These are phyloP conservation scores for Backusella tarrabulga DNA, from an alignment of 192 early-diverging fungal genomes.

Conservation along the genomic window DNA sequence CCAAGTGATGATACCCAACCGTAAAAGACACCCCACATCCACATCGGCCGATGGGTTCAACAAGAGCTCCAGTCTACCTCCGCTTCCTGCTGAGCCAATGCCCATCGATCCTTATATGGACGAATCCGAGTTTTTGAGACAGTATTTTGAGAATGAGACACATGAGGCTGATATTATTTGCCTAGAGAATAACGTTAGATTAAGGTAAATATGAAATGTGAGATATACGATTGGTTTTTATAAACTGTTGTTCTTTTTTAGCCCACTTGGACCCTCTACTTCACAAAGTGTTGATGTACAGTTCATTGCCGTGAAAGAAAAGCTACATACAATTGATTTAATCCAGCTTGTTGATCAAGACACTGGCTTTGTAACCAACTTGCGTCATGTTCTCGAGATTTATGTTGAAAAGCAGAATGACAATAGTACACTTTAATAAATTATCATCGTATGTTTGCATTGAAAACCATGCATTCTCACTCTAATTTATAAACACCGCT, in stretches of 20 bases:
- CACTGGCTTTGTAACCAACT: slow-evolving; percentile 59
- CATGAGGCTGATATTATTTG: slow-evolving; percentile 60
- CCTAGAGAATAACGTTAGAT: slow-evolving; percentile 56
- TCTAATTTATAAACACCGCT: background rate
- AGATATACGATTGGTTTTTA: too few species aligned
- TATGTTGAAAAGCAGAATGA: slow-evolving; percentile 28
- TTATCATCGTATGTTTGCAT: background rate
- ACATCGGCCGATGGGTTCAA: background rate
- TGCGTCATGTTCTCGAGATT: slow-evolving; percentile 45
- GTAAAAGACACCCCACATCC: slow-evolving; percentile 41
- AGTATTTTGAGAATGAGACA: slow-evolving; percentile 55
- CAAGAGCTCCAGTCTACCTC: slow-evolving; percentile 32
- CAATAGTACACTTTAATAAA: background rate
- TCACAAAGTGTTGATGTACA: slow-evolving; percentile 55
- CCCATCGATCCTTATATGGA: slow-evolving; percentile 60
- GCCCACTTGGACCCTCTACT: slow-evolving; percentile 52
- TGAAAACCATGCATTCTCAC: background rate
- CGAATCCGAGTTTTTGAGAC: slow-evolving; percentile 51
- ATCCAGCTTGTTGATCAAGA: slow-evolving; percentile 58
- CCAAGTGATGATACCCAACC: slow-evolving; percentile 53
- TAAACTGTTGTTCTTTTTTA: background rate
- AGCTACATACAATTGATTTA: slow-evolving; percentile 54
- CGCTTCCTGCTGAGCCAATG: slow-evolving; percentile 41
- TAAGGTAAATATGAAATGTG: slow-evolving; percentile 39
- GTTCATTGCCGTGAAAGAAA: slow-evolving; percentile 59